phyloP scores from a whole-genome alignment of 371 early-diverging fungal genomes.

The Lichtheimia ramosa region DNA sequence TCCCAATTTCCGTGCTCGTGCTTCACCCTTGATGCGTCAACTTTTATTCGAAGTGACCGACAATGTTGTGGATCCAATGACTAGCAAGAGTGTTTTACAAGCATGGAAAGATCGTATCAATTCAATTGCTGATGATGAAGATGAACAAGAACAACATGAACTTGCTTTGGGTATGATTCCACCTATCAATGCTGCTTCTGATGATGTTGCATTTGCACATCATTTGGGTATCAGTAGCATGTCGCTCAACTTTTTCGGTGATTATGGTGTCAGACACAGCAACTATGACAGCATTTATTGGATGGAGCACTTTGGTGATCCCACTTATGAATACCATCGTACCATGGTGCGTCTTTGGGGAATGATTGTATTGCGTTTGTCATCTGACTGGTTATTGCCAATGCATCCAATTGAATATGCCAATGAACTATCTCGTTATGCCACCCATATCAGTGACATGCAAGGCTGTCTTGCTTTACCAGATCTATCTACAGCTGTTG shows the following conservation, averaged over 20 bases:
- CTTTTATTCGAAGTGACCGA: slow-evolving; percentile 55
- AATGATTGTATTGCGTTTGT: slow-evolving; percentile 31
- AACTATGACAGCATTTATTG: slow-evolving; percentile 55
- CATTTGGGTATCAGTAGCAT: slow-evolving; percentile 54
- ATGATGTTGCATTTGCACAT: slow-evolving; percentile 49
- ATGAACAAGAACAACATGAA: neutral
- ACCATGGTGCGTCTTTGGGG: slow-evolving; percentile 44
- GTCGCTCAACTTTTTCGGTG: slow-evolving; percentile 39
- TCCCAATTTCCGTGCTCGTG: slow-evolving; percentile 42
- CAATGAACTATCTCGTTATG: slow-evolving; percentile 17
- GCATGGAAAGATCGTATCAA: slow-evolving; percentile 30
- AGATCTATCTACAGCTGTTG: slow-evolving; percentile 5
- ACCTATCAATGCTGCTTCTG: slow-evolving; percentile 47
- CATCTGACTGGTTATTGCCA: slow-evolving; percentile 30
- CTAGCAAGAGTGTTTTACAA: slow-evolving; percentile 50
- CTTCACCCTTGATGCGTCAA: slow-evolving; percentile 51
- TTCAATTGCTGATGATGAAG: neutral
- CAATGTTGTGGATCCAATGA: slow-evolving; percentile 49
- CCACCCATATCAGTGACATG: slow-evolving; percentile 2
- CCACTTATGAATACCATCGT: slow-evolving; percentile 48
- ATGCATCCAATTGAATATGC: slow-evolving; percentile 34
- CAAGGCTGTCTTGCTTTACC: slow-evolving; percentile 13
- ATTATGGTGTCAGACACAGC: slow-evolving; percentile 51
- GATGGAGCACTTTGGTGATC: slow-evolving; percentile 55
- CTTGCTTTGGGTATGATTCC: slow-evolving; percentile 15